A percentile compares a stretch with the other conserved stretches of the same genome.
Conservation (phyloP, 306 rosid species). For the Abrus pulchellus region DNA sequence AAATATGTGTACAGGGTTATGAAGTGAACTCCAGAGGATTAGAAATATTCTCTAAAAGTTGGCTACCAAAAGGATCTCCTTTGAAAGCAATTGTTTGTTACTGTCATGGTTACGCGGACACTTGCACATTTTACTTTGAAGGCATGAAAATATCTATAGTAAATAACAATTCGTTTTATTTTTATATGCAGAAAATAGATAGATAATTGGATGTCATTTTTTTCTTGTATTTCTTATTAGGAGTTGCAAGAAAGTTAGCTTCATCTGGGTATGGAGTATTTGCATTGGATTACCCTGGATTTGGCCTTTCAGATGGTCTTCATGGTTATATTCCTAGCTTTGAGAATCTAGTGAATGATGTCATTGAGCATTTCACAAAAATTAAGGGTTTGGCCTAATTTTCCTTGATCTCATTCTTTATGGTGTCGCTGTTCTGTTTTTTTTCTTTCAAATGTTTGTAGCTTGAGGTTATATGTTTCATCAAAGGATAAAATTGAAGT, state of each 20-base stretch:
- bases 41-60: slow-evolving; percentile 59
- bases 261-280: slow-evolving; percentile 84
- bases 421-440: background rate
- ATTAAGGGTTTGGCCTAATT: slow-evolving; percentile 67
- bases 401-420: slow-evolving; percentile 5
- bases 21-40: slow-evolving; percentile 64
- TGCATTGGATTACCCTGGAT: slow-evolving; percentile 96
- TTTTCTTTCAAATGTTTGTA: background rate
- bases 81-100: slow-evolving; percentile 59
- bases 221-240: slow-evolving; percentile 51
- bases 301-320: slow-evolving; percentile 97
- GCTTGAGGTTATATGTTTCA: background rate
- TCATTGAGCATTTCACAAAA: slow-evolving; percentile 80
- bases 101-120: slow-evolving; percentile 67
- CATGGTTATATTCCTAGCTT: slow-evolving; percentile 85
- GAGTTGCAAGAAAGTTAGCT: slow-evolving; percentile 93
- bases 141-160: slow-evolving; percentile 41
- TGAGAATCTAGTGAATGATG: slow-evolving; percentile 81
- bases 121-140: slow-evolving; percentile 69
- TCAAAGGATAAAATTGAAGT: background rate
- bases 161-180: background rate
- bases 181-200: slow-evolving; percentile 15
- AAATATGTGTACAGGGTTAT: slow-evolving; percentile 51
- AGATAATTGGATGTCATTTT: slow-evolving; percentile 4
- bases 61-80: slow-evolving; percentile 56